phyloP scores from a whole-genome alignment of 208 protist species.

The Endotrypanum monterogeii region DNA sequence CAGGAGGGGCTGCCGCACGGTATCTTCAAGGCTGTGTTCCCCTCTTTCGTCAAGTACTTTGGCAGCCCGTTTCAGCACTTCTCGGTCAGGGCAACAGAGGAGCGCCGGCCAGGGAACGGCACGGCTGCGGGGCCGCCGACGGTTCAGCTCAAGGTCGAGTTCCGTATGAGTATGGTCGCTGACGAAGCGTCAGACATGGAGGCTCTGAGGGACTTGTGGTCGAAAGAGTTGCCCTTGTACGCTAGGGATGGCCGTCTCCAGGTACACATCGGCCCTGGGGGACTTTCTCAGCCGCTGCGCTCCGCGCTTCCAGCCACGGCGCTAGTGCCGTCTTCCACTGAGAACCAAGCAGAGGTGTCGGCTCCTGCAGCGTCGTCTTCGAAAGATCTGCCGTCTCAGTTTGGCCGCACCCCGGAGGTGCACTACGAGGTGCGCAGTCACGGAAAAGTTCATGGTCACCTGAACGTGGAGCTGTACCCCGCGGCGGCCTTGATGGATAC shows the following conservation, averaged over 20 bases:
- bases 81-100: slow-evolving; percentile 39
- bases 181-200: slow-evolving; percentile 24
- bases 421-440: slow-evolving; percentile 33
- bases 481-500: slow-evolving; percentile 17
- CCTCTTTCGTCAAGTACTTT: slow-evolving; percentile 60
- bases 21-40: slow-evolving; percentile 63
- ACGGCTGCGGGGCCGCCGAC: slow-evolving; percentile 2
- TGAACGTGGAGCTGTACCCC: slow-evolving; percentile 37
- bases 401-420: slow-evolving; percentile 39
- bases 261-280: slow-evolving; percentile 38
- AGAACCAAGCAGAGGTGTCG: background rate
- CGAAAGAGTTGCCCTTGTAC: slow-evolving; percentile 21
- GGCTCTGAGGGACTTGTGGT: slow-evolving; percentile 31
- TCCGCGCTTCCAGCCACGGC: slow-evolving; percentile 16
- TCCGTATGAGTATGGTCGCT: slow-evolving; percentile 68
- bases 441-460: slow-evolving; percentile 49
- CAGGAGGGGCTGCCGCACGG: slow-evolving; percentile 57
- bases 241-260: slow-evolving; percentile 17
- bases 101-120: slow-evolving; percentile 6
- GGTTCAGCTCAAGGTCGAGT: slow-evolving; percentile 42
- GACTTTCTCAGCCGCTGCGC: slow-evolving; percentile 20
- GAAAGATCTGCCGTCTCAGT: background rate
- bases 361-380: background rate
- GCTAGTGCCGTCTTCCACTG: background rate
- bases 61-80: slow-evolving; percentile 71